A percentile compares a stretch with the other conserved stretches of the same genome.
Evolutionary conservation across 2,329 filamentous ascomycete genomes (phyloP).

Genomic region (Clarireedia monteithiana): DNA sequence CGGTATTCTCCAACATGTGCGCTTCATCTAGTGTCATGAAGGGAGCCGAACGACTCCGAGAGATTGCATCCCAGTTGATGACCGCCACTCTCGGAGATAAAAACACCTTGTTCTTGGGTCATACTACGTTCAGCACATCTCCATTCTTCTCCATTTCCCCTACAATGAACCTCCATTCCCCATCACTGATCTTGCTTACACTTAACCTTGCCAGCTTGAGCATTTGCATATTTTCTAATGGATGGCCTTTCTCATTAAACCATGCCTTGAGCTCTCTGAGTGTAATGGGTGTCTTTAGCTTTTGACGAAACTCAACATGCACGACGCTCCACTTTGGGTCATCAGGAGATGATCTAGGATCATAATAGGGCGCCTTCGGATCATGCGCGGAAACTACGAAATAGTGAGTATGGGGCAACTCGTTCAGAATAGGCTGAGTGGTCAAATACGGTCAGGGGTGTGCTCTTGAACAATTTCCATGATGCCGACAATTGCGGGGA

Average conservation of each 20-base stretch:
- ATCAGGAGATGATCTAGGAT: conserved; percentile 61
- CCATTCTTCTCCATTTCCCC: conserved; percentile 8
- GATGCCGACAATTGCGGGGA: conserved; percentile 76
- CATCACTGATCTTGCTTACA: conserved; percentile 58
- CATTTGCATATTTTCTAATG: conserved; percentile 71
- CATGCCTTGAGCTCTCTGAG: conserved; percentile 65
- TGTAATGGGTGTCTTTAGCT: conserved; percentile 64
- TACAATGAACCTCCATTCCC: conserved; percentile 46
- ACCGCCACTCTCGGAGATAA: too few relatives aligned
- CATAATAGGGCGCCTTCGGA: conserved; percentile 70
- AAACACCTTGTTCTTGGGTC: background rate
- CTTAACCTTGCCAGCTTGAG: conserved; percentile 76
- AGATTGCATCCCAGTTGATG: too few relatives aligned
- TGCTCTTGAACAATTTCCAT: conserved; percentile 87
- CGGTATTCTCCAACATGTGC: too few relatives aligned
- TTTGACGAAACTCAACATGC: conserved; percentile 78
- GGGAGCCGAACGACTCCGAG: too few relatives aligned
- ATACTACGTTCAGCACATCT: conserved; percentile 5
- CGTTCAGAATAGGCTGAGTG: background rate
- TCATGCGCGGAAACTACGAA: conserved; percentile 52
- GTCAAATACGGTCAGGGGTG: conserved; percentile 58
- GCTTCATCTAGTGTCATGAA: too few relatives aligned
- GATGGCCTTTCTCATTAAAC: conserved; percentile 42
- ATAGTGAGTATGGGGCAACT: background rate
- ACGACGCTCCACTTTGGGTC: conserved; percentile 83